Evolutionary conservation across 208 protist genomes (phyloP).

Genomic region (Endotrypanum monterogeii): DNA sequence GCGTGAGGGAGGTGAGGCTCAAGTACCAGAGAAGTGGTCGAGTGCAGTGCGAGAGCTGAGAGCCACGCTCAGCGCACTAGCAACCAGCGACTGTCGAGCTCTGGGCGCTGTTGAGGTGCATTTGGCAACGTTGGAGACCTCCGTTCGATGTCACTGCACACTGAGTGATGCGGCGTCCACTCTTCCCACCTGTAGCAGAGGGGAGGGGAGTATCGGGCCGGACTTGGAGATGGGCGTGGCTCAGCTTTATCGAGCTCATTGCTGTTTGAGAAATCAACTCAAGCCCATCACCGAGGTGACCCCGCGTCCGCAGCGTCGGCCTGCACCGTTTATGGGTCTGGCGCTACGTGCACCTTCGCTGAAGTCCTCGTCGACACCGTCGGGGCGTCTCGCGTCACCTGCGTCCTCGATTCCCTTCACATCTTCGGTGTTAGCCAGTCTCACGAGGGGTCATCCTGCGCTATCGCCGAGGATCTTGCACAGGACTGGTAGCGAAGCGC

Average conservation of each 20-base stretch:
- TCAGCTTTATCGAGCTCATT: slow-evolving; percentile 22
- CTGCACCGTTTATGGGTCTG: slow-evolving; percentile 27
- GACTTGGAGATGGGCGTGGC: slow-evolving; percentile 4
- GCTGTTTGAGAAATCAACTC: slow-evolving; percentile 15
- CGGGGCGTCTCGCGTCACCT: neutral
- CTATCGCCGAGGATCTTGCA: neutral
- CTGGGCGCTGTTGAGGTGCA: slow-evolving; percentile 29
- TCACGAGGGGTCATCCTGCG: slow-evolving; percentile 1
- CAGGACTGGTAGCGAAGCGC: neutral
- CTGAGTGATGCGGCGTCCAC: neutral
- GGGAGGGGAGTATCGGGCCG: neutral
- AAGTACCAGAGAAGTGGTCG: slow-evolving; percentile 11
- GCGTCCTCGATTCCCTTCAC: slow-evolving; percentile 11
- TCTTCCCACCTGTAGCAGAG: neutral
- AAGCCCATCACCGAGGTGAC: neutral
- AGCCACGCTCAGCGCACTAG: slow-evolving; percentile 3
- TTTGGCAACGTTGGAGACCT: slow-evolving; percentile 46
- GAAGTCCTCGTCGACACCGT: neutral
- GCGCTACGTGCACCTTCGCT: slow-evolving; percentile 8
- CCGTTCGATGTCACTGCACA: slow-evolving; percentile 24
- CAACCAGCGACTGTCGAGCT: neutral
- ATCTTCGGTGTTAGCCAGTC: slow-evolving; percentile 14
- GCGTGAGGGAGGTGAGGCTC: neutral
- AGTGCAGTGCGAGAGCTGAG: slow-evolving; percentile 21
- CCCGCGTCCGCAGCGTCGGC: neutral